Evolutionary conservation across 495 filamentous ascomycete species (phyloP), one percentile per base, ranked within the genome.

Genomic region (Aspergillus nanangensis): DNA sequence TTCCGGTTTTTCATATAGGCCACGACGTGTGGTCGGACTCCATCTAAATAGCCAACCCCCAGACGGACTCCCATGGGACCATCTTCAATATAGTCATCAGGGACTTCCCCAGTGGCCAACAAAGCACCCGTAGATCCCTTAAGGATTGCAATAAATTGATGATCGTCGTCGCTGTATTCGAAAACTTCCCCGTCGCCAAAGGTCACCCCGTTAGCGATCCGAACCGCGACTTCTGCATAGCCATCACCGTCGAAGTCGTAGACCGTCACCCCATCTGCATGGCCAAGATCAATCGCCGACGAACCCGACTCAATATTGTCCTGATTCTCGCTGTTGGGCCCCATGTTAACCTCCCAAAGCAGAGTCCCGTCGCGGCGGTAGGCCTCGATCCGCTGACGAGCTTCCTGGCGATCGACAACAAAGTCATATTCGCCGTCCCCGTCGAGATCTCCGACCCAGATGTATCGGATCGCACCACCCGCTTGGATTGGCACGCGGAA

Each of bases 381-480:
- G 5, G 44, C 44, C 33, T 46, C 44, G 1, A 46, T 23, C 14
- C 19, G 10, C 20, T 46, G 45, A 5, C 15, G 37, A 9, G 17
- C 17, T 9, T 41, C 19, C n/a, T 10, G 8, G 8, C 45, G 45
- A 18, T 48, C 45, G 5, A 48, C 15, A 8, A 48, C 45, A 13
- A 33, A 48, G 25, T 48, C 45, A 19, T 48, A 48, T 15, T 48
- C 45, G 9, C 45, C 45, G 21, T 48, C 45, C 1, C 45, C 45
- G 11, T 41, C 37, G 1, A 48, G 45, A 36, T 48, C 45, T 1
- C 45, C 45, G 5, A 48, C 45, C 45, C 45, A 48, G 7, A 41
- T 19, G 11, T 32, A 48, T 22, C n/a, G n/a, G n/a, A n/a, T n/a
- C n/a, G n/a, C n/a, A n/a, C n/a, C n/a, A n/a, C n/a, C n/a, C n/a